Evolutionary conservation across 208 protist species (phyloP), one percentile per base, ranked within the genome.

Genomic region (Porcisia deanei): DNA sequence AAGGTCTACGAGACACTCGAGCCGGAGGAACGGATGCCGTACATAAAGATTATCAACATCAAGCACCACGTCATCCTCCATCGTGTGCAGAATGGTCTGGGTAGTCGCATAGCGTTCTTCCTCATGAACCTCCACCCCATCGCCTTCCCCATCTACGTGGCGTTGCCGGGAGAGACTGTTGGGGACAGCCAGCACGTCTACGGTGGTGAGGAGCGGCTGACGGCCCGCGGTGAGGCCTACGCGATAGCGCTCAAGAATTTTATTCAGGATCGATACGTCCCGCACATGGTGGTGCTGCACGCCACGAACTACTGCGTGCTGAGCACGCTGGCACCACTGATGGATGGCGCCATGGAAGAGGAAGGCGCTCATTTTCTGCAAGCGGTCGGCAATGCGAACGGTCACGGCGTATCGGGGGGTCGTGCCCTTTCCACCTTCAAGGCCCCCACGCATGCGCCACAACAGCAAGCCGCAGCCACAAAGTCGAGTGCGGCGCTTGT

Each of bases 41-140:
- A 91, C 81, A 97, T 97, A 49, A 91, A 95, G 71, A 97, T 96
- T 71, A 84, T 94, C 60, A 92, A 97, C 81, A 90, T 95, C 18
- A 96, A 97, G 84, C 90, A 88, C 65, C 94, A 96, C 80, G 88
- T 97, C 45, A 83, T 95, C 1, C 73, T 97, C 55, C 83, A 97
- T 82, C 89, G 88, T 25, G 86, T 97, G 30, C 75, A 79, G 22
- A 85, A 83, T 57, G 90, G 90, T 0, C 78, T 97, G 4, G 91
- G 88, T 47, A 95, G 87, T 65, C 90, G 89, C 55, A 91, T 97
- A 71, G 88, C 84, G 30, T 97, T 96, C 80, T 97, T 97, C 68
- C 69, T 97, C n/a, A 64, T 94, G 57, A 97, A 97, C 75, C 85
- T 97, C 10, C 94, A 96, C 76, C 91, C 94, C 63, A 85, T 96